Percentiles rank a stretch among this genome's conserved stretches.
Evolutionary conservation across 768 basidiomycete genomes (phyloP).

Genomic region (Lentinula detonsa): DNA sequence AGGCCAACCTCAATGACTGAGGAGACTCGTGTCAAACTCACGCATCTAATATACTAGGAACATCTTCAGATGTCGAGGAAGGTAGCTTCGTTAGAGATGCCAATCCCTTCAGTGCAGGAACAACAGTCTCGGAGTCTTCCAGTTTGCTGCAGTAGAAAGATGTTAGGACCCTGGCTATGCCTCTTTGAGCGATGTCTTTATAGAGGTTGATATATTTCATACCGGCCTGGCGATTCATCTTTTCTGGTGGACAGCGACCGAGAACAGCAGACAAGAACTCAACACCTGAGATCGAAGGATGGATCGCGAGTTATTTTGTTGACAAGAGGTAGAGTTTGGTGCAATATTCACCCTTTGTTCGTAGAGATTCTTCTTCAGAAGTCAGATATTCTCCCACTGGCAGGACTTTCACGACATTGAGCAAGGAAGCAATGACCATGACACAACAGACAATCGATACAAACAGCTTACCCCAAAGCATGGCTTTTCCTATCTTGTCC

Average conservation of each 20-base stretch:
- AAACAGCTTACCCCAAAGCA: conserved; percentile 58
- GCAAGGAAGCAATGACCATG: too few species aligned
- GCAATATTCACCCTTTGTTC: conserved; percentile 63
- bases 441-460: conserved; percentile 54
- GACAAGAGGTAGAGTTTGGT: neutral
- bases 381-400: too few species aligned
- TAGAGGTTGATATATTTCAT: conserved; percentile 15
- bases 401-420: too few species aligned
- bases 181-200: conserved; percentile 10
- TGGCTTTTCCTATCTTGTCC: conserved; percentile 72
- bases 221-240: conserved; percentile 82
- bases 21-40: conserved; percentile 12
- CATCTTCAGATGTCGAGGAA: conserved; percentile 60
- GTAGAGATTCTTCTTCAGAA: conserved; percentile 45
- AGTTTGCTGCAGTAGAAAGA: conserved; percentile 83
- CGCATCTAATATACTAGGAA: conserved; percentile 59
- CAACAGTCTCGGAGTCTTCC: conserved; percentile 78
- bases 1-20: neutral
- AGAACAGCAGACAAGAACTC: conserved; percentile 76
- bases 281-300: conserved; percentile 51
- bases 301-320: neutral
- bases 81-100: conserved; percentile 57
- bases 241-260: conserved; percentile 47
- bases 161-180: conserved; percentile 72
- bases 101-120: conserved; percentile 77